Conservation (phyloP, 495 filamentous ascomycete species). For the Neurospora hispaniola region DNA sequence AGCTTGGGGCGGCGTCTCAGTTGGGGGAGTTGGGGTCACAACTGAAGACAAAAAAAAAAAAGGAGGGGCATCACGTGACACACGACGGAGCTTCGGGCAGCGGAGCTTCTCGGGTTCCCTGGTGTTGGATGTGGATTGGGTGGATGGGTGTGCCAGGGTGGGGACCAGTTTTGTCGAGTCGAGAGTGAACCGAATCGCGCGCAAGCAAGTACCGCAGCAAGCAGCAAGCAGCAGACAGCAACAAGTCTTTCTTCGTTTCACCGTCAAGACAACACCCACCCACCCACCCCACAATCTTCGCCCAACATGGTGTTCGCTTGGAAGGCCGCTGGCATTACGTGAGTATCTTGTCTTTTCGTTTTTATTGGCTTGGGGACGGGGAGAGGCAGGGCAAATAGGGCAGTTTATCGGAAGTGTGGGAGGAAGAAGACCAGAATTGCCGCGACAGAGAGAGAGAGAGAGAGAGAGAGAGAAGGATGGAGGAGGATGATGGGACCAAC, state of each 20-base stretch:
- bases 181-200: not conserved
- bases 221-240: not conserved
- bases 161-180: conserved; percentile 18
- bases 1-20: not conserved
- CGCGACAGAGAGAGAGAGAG: not conserved
- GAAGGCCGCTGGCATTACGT: conserved; percentile 97
- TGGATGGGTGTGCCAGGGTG: conserved; percentile 2
- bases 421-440: not conserved
- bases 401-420: not conserved
- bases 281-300: conserved; percentile 13
- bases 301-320: conserved; percentile 94
- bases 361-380: not conserved
- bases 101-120: conserved; percentile 19
- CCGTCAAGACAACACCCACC: not conserved
- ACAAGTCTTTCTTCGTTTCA: not conserved
- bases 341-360: conserved; percentile 26
- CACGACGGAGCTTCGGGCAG: conserved; percentile 11
- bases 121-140: not conserved
- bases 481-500: not conserved
- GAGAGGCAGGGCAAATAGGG: not conserved
- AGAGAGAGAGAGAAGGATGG: too few relatives aligned
- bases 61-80: conserved; percentile 17
- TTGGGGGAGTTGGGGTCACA: too few relatives aligned
- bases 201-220: not conserved
- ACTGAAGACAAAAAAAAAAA: not conserved